Percentiles rank a stretch among this genome's conserved stretches.
Evolutionary conservation across 306 rosid genomes (phyloP).

Genomic region (Senna siamea): DNA sequence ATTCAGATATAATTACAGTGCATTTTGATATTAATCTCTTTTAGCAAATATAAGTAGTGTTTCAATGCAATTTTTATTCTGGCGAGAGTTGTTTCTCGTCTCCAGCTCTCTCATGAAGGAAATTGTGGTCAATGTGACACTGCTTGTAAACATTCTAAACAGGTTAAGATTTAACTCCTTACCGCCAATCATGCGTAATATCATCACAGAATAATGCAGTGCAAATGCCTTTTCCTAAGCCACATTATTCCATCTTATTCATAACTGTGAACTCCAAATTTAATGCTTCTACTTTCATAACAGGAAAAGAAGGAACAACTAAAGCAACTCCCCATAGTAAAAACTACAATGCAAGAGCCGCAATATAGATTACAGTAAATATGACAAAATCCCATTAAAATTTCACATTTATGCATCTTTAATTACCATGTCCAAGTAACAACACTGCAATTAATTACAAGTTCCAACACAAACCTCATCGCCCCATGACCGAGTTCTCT

Average conservation of each 20-base stretch:
- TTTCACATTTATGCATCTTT: not conserved
- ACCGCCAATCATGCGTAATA: not conserved
- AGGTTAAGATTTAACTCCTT: not conserved
- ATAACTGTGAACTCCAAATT: slow-evolving; percentile 22
- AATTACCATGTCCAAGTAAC: not conserved
- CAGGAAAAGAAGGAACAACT: not conserved
- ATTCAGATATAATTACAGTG: slow-evolving; percentile 23
- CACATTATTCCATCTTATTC: slow-evolving; percentile 23
- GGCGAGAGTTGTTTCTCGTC: not conserved
- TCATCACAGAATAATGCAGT: not conserved
- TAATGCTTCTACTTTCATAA: slow-evolving; percentile 20
- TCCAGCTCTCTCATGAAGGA: slow-evolving; percentile 12
- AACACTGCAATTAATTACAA: slow-evolving; percentile 18
- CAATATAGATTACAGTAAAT: slow-evolving; percentile 2
- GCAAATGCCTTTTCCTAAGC: slow-evolving; percentile 30
- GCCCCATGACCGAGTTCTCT: slow-evolving; percentile 87
- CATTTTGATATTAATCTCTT: not conserved
- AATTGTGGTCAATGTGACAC: not conserved
- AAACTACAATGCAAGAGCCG: not conserved
- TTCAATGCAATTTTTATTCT: slow-evolving; percentile 23
- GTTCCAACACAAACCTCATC: slow-evolving; percentile 75
- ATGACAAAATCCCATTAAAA: not conserved
- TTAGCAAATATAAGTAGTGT: not conserved
- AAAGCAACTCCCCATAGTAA: no score
- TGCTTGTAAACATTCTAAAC: not conserved